Evolutionary conservation across 768 basidiomycete genomes (phyloP), one percentile per base, ranked within the genome.

Genomic region (Mycena venus): DNA sequence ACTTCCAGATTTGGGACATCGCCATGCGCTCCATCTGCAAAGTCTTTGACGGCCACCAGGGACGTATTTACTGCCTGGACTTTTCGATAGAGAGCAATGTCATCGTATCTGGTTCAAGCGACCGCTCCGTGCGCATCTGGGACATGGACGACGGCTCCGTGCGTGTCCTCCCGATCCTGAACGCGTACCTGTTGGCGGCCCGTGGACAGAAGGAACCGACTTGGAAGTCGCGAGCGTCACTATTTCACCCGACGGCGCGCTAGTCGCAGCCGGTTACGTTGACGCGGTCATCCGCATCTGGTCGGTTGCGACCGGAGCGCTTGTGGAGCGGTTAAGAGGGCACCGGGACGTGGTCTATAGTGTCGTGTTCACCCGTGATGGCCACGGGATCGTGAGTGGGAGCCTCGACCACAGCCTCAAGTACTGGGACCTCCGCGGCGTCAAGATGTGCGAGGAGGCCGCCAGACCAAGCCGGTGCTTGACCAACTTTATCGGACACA

Each of bases 21-120:
- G 88, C 88, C 59, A 91, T 90, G 77, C 92, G 91, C 77, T 88
- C 89, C 31, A 94, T 97, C 76, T 89, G 91, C 55, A 91, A 89
- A 61, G 85, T 93, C 27, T 95, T 97, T 75, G 91, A 92, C 68
- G 96, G 97, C 3, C 96, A 98, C 83, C 90, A 91, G 76, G 94
- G 96, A 80, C 97, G 97, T 80, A 97, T 98, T 78, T 98, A 98
- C 84, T 96, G 96, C 17, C 92, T 98, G 75, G 95, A 95, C 81
- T 97, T 95, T 84, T 93, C 93, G 23, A 84, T 86, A 34, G 94
- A 96, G 72, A 95, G 95, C 17, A 86, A 90, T 25, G 87, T 92
- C 78, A 91, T 96, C 71, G 93, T 95, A 23, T 95, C 94, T 4
- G 95, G 93, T n/a, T 94, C 93, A 0, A 94, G 93, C 10, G 93